Conservation (phyloP, 345 rosid genomes). For the Sisymbrium irio region DNA sequence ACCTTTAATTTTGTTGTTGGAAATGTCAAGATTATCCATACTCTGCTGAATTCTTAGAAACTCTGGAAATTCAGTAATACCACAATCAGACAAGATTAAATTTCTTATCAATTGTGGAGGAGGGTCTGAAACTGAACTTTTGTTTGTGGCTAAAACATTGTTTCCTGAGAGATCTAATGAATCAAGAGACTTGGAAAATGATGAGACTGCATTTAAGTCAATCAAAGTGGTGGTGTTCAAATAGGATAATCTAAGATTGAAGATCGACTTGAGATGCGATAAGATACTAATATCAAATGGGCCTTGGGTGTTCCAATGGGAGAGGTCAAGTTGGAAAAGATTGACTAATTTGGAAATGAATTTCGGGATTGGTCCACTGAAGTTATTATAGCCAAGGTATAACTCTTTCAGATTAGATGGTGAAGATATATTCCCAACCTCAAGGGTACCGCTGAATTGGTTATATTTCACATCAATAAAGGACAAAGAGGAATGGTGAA, state of each 20-base stretch:
- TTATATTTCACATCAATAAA: background rate
- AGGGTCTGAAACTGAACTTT: background rate
- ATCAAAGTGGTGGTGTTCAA: background rate
- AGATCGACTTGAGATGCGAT: background rate
- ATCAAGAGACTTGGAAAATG: background rate
- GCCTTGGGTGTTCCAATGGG: background rate
- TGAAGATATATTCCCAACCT: background rate
- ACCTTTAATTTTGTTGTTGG: slow-evolving; percentile 13
- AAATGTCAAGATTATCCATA: background rate
- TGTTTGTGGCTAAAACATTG: background rate
- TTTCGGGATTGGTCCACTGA: background rate
- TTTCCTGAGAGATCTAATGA: slow-evolving; percentile 7
- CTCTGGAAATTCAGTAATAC: background rate
- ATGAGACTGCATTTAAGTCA: background rate
- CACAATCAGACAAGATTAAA: background rate
- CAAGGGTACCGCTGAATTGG: background rate
- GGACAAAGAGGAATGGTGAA: background rate
- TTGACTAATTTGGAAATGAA: background rate
- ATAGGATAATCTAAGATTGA: no score
- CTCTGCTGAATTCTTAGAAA: background rate
- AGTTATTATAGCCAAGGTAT: background rate
- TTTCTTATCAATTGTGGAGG: background rate
- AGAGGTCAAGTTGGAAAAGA: background rate
- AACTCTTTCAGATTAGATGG: background rate
- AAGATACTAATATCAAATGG: background rate